phyloP scores from a whole-genome alignment of 352 stramenopile genomes.

The Peronosclerospora sorghi region DNA sequence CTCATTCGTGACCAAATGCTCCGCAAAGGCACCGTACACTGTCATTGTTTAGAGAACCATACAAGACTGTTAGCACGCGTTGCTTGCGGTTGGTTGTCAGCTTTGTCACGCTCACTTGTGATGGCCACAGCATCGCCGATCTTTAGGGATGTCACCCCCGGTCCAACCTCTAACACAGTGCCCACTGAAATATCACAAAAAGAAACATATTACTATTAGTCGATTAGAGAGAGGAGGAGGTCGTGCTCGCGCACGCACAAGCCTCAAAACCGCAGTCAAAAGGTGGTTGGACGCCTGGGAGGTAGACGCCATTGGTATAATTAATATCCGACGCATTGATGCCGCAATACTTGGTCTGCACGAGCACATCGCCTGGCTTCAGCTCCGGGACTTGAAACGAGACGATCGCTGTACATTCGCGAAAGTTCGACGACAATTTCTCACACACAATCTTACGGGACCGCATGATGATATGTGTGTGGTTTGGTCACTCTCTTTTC shows the following conservation, averaged over 20 bases:
- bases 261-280: slow-evolving; percentile 46
- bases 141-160: slow-evolving; percentile 35
- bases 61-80: not conserved
- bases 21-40: slow-evolving; percentile 39
- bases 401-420: slow-evolving; percentile 61
- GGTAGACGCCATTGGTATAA: slow-evolving; percentile 44
- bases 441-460: slow-evolving; percentile 72
- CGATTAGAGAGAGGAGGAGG: not conserved
- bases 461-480: too few relatives aligned
- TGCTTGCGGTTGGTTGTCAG: too few relatives aligned
- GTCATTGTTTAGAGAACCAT: too few relatives aligned
- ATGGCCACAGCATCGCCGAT: slow-evolving; percentile 38
- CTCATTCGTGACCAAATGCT: slow-evolving; percentile 33
- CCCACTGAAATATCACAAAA: slow-evolving; percentile 23
- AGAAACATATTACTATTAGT: too few relatives aligned
- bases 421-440: slow-evolving; percentile 75
- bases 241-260: slow-evolving; percentile 19
- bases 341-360: slow-evolving; percentile 45
- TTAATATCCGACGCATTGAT: slow-evolving; percentile 55
- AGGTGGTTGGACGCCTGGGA: slow-evolving; percentile 24
- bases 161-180: slow-evolving; percentile 30
- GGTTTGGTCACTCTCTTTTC: too few relatives aligned
- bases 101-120: slow-evolving; percentile 20
- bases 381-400: slow-evolving; percentile 28
- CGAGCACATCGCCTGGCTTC: too few relatives aligned